Evolutionary conservation across 768 basidiomycete species (phyloP).

Genomic region (Macrolepiota dolichaula): DNA sequence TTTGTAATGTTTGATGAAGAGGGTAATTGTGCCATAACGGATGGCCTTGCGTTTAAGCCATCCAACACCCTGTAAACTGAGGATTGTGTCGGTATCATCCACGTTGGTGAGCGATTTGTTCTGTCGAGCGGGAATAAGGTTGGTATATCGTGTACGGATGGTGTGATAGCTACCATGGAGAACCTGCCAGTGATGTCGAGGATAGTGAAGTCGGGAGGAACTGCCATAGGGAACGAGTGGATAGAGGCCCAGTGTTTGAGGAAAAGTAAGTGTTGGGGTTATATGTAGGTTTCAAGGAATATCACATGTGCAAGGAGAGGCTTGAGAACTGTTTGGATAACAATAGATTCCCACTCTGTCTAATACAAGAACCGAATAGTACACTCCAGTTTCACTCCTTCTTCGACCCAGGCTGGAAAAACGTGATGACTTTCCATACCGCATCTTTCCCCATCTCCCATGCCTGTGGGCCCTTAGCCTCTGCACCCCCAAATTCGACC

Average conservation of each 20-base stretch:
- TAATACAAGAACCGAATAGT: not conserved
- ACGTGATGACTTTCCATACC: slow-evolving; percentile 69
- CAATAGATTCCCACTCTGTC: not conserved
- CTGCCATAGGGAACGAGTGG: slow-evolving; percentile 57
- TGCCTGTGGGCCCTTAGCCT: slow-evolving; percentile 75
- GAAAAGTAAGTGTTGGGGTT: not conserved
- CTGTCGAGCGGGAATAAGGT: slow-evolving; percentile 28
- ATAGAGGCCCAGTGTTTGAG: not conserved
- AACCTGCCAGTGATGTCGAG: slow-evolving; percentile 62
- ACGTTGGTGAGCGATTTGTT: slow-evolving; percentile 65
- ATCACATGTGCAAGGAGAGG: slow-evolving; percentile 13
- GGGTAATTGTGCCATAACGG: slow-evolving; percentile 49
- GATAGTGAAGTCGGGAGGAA: slow-evolving; percentile 55
- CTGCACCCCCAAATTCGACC: slow-evolving; percentile 81
- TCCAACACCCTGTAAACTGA: slow-evolving; percentile 66
- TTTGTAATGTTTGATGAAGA: slow-evolving; percentile 62
- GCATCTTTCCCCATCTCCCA: slow-evolving; percentile 88
- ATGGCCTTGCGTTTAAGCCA: slow-evolving; percentile 73
- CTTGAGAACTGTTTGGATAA: not conserved
- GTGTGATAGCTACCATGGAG: slow-evolving; percentile 46
- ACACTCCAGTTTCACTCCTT: slow-evolving; percentile 5
- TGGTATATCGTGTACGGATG: not conserved
- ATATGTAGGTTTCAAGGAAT: not conserved
- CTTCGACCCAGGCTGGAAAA: slow-evolving; percentile 37
- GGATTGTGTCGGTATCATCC: slow-evolving; percentile 50